Evolutionary conservation across 1,139 yeast species (phyloP), one percentile per base, ranked within the genome.

Genomic region (Yamadazyma epiphylla): DNA sequence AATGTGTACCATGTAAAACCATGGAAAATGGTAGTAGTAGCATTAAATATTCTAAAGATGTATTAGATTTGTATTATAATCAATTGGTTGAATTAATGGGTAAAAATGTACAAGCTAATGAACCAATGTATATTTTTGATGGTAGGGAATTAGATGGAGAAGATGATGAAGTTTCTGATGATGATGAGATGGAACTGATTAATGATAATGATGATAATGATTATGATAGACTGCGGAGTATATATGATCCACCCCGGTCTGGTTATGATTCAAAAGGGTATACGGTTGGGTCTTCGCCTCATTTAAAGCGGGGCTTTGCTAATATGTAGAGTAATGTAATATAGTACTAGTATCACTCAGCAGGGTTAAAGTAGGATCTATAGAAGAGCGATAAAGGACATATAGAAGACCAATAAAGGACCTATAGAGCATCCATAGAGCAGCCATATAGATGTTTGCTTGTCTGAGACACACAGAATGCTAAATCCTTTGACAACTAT

Each of bases 21-120:
- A 40, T 46, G n/a, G 43, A 37, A 15, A 43, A 46, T 24, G 65
- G 73, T 8, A 39, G 37, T 19, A 32, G 49, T 13, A 40, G 39
- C 11, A 64, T 66, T 24, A 53, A 48, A 29, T 60, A 55, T 41
- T 63, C 65, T 17, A 61, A 63, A 33, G 64, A 62, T 34, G 76
- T 80, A 5, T 55, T 82, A 32, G 75, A 75, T 35, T 55, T 75
- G 35, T 80, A 80, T 44, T 82, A 81, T 43, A 55, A 55, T 23
- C 80, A 77, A 42, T 74, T 82, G 64, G 68, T 81, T 16, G 73
- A 67, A 25, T 51, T 81, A 24, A 79, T 80, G 54, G 91, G 89
- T 2, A 58, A 54, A 30, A 53, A 51, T 36, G 40, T 43, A 10
- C 36, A 46, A 5, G 31, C 36, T 8, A 45, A 42, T 25, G 51